Conservation (phyloP, 139 green algal species). For the Micractinium conductrix region DNA sequence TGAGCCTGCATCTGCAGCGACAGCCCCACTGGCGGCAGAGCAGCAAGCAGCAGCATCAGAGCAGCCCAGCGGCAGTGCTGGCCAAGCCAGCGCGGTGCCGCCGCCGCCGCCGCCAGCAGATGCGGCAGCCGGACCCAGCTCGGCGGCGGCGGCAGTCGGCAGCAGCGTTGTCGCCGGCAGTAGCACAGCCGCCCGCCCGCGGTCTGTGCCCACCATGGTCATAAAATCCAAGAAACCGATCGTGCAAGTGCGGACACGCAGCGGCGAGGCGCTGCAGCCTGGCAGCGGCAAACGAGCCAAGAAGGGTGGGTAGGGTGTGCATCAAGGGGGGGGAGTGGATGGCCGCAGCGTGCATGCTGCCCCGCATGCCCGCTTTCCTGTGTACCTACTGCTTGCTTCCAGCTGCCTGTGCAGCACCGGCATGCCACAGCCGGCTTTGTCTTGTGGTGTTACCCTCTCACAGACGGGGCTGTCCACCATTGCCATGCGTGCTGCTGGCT, state of each 20-base stretch:
- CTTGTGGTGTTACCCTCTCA: too few relatives aligned
- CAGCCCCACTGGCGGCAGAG: too few relatives aligned
- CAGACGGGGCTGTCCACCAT: too few relatives aligned
- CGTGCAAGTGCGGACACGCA: slow-evolving; percentile 40
- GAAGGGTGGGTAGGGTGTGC: slow-evolving; percentile 43
- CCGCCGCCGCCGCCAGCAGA: background rate
- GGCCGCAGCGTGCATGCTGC: background rate
- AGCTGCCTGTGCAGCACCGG: too few relatives aligned
- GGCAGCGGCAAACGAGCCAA: slow-evolving; percentile 37
- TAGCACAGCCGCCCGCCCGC: background rate
- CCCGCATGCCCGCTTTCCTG: too few relatives aligned
- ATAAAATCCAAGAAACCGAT: slow-evolving; percentile 51
- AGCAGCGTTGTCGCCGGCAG: background rate
- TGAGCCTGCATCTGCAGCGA: background rate
- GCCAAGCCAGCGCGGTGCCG: background rate
- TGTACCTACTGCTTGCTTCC: too few relatives aligned
- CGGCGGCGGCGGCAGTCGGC: too few relatives aligned
- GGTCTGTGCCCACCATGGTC: background rate
- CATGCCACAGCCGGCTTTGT: background rate
- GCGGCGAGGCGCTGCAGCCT: background rate
- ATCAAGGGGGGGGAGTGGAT: background rate
- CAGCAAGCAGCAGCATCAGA: too few relatives aligned
- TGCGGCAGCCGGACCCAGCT: too few relatives aligned
- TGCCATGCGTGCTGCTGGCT: background rate
- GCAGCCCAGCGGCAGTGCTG: background rate